Evolutionary conservation across 2,329 filamentous ascomycete genomes (phyloP), one percentile per base, ranked within the genome.

Genomic region (Ambrosiella cleistominuta): DNA sequence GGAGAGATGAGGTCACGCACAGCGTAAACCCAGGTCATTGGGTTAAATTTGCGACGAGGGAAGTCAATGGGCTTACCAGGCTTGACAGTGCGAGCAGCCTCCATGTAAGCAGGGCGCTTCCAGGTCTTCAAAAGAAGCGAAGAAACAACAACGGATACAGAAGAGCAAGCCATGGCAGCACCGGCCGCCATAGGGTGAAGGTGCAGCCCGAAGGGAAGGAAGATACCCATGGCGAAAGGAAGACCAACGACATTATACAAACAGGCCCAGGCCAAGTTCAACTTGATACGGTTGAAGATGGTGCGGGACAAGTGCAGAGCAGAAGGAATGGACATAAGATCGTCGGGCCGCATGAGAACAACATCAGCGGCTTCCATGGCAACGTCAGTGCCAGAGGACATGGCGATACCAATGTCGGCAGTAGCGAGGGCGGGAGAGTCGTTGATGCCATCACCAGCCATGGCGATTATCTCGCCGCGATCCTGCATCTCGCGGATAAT

Each of bases 371-470:
- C 93, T 72, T 97, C 93, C 82, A 98, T 95, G 54, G 93, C 93
- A 1, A 98, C 91, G 67, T 97, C 93, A 0, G 93, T 97, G 59
- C 93, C 93, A 7, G 84, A 89, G 4, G 88, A 80, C 70, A 98
- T 88, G 60, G 90, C 90, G 64, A 98, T 95, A 62, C 93, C 93
- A 36, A 97, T 82, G 64, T 95, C 83, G 9, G 93, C 90, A 0
- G 89, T 95, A 0, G 89, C 93, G 9, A 98, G 80, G 0, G 93
- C 93, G 0, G 93, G 93, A 0, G 89, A 95, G 72, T 98, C 93
- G 70, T 98, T 98, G 77, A 98, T 96, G 47, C 93, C 93, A 69
- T 98, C 93, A 56, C 93, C 90, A 12, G 97, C 90, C 93, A 98
- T 98, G 64, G 88, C 93, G 35, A 97, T 88, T 54, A 85, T 75